Evolutionary conservation across 352 stramenopile species (phyloP).

Genomic region (Pythium inflatum): DNA sequence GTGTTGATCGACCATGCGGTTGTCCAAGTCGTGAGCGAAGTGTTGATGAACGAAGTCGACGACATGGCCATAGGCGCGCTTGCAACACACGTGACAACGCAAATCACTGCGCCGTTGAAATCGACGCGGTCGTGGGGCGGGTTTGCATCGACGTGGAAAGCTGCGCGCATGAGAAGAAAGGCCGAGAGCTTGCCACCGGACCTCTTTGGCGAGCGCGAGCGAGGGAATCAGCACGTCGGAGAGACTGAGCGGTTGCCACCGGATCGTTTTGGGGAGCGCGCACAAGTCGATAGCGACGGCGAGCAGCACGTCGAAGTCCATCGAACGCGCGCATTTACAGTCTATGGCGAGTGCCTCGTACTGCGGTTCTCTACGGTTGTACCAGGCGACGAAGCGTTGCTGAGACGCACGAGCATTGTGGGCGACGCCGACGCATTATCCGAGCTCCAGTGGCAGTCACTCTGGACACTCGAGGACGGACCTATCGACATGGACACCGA

Average conservation of each 20-base stretch:
- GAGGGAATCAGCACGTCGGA: too few species aligned
- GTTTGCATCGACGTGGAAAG: slow-evolving; percentile 1
- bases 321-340: background rate
- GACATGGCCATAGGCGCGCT: slow-evolving; percentile 15
- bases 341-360: slow-evolving; percentile 17
- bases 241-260: too few species aligned
- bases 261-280: background rate
- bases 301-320: slow-evolving; percentile 4
- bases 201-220: slow-evolving; percentile 13
- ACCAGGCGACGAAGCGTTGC: background rate
- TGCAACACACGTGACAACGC: background rate
- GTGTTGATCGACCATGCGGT: slow-evolving; percentile 35
- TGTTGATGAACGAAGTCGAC: slow-evolving; percentile 24
- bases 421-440: slow-evolving; percentile 4
- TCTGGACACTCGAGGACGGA: slow-evolving; percentile 13
- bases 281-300: background rate
- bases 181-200: slow-evolving; percentile 12
- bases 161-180: background rate
- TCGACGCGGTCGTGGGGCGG: slow-evolving; percentile 3
- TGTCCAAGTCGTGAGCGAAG: slow-evolving; percentile 34
- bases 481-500: slow-evolving; percentile 1
- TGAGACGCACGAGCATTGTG: background rate
- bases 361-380: background rate
- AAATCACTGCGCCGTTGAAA: slow-evolving; percentile 1
- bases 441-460: background rate